phyloP scores from a whole-genome alignment of 176 grass and related monocot genomes.

The maize (Zea mays) region Zm-B73-REFERENCE-NAM-5.0 NC_050096.1:119854001-119854500 shows the following conservation, averaged over 20 bases:
- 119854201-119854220: not conserved
- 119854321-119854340: conserved; percentile 63
- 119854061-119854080: conserved; percentile 63
- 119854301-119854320: conserved; percentile 45
- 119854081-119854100: conserved; percentile 51
- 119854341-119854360: conserved; percentile 52
- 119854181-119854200: conserved; percentile 61
- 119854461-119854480: conserved; percentile 46
- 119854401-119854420: conserved; percentile 77
- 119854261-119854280: conserved; percentile 18
- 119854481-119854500: conserved; percentile 42
- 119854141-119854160: conserved; percentile 41
- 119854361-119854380: conserved; percentile 66
- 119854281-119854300: conserved; percentile 55
- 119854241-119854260: not conserved
- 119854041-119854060: conserved; percentile 62
- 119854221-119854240: conserved; percentile 10
- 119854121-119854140: conserved; percentile 50
- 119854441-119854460: conserved; percentile 59
- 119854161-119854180: conserved; percentile 52
- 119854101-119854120: conserved; percentile 60
- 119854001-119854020: conserved; percentile 12
- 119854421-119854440: conserved; percentile 72
- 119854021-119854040: conserved; percentile 32
- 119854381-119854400: conserved; percentile 60